A percentile compares a stretch with the other conserved stretches of the same genome.
These are phyloP conservation scores for Lactarius akahatsu DNA, from an alignment of 768 basidiomycete species.

Conservation along the genomic window DNA sequence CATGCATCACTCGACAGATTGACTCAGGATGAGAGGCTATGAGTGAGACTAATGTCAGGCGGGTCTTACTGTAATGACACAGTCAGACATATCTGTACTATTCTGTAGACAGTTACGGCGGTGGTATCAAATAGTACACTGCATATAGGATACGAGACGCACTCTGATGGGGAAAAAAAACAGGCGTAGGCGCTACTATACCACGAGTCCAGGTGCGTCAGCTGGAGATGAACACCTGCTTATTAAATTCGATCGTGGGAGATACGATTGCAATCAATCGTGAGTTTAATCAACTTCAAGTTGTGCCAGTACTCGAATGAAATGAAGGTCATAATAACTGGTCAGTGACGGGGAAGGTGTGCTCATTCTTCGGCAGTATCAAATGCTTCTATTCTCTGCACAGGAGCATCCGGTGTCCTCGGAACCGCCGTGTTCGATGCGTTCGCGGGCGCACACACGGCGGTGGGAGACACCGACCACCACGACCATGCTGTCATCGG, in stretches of 20 bases:
- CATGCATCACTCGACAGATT: too few species aligned
- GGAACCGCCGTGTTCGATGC: constrained; percentile 75
- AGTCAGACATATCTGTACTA: too few species aligned
- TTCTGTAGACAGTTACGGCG: too few species aligned
- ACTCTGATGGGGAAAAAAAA: too few species aligned
- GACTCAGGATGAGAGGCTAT: too few species aligned
- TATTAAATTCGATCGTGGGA: constrained; percentile 4
- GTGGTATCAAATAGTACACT: too few species aligned
- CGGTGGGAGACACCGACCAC: not conserved
- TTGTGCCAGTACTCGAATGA: not conserved
- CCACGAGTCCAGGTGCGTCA: not conserved
- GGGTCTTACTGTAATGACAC: too few species aligned
- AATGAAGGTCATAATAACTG: constrained; percentile 59
- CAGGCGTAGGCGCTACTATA: not conserved
- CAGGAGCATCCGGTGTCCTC: constrained; percentile 91
- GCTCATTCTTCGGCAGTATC: not conserved
- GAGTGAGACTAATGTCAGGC: too few species aligned
- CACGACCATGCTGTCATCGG: constrained; percentile 50
- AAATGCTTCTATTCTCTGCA: not conserved
- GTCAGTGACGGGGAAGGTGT: constrained; percentile 30
- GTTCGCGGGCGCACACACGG: constrained; percentile 46
- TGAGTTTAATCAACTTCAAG: not conserved
- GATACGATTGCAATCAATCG: constrained; percentile 3
- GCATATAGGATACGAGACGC: too few species aligned
- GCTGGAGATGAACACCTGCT: too few species aligned